These are phyloP conservation scores for Codiaeum variegatum DNA, from an alignment of 441 rosid genomes.

Conservation along the genomic window DNA sequence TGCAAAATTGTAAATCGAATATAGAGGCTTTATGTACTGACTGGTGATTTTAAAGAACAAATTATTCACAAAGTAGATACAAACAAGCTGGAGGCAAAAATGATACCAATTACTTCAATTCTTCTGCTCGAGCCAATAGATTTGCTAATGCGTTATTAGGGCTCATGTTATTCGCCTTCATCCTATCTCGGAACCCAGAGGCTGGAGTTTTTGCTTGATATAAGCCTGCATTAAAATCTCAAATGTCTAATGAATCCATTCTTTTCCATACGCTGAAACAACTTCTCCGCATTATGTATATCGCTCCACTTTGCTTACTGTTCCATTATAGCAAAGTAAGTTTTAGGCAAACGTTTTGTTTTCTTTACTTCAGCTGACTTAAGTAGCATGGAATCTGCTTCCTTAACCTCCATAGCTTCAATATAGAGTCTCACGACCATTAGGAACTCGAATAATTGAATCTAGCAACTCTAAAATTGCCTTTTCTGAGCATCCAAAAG, in stretches of 20 bases:
- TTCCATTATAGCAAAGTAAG: slow-evolving; percentile 24
- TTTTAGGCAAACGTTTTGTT: slow-evolving; percentile 12
- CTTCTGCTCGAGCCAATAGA: not conserved
- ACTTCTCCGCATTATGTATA: slow-evolving; percentile 24
- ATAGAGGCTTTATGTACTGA: no score
- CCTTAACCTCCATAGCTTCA: slow-evolving; percentile 28
- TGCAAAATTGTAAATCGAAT: no score
- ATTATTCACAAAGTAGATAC: no score
- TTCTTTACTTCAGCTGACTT: slow-evolving; percentile 2
- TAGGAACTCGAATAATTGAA: not conserved
- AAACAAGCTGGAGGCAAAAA: no score
- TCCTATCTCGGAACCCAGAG: slow-evolving; percentile 12
- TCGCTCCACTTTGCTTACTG: slow-evolving; percentile 26
- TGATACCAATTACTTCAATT: no score
- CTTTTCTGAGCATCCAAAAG: not conserved
- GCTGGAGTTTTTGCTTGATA: slow-evolving; percentile 26
- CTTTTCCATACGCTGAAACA: slow-evolving; percentile 21
- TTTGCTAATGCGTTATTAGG: not conserved
- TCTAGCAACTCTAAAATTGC: not conserved
- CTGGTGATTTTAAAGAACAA: no score
- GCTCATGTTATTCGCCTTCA: slow-evolving; percentile 16
- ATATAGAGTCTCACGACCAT: slow-evolving; percentile 23
- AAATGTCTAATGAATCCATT: slow-evolving; percentile 15
- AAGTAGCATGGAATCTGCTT: slow-evolving; percentile 18
- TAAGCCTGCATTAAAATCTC: slow-evolving; percentile 24